Percentiles rank a stretch among this genome's conserved stretches.
These are phyloP conservation scores for Irpex lacteus DNA, from an alignment of 1,284 basidiomycete species.

Conservation along the genomic window DNA sequence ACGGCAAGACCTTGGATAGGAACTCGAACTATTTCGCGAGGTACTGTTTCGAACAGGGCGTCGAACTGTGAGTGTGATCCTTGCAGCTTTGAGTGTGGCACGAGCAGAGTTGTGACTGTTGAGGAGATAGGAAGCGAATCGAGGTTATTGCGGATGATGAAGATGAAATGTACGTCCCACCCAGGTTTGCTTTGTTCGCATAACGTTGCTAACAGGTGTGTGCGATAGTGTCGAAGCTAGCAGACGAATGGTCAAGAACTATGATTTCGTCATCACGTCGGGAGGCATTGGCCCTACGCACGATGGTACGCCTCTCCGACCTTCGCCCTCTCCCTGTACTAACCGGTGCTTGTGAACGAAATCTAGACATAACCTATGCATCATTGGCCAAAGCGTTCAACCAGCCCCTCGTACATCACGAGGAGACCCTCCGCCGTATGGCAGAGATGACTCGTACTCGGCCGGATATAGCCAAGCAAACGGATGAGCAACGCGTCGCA, in stretches of 20 bases:
- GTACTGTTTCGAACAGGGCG: slow-evolving; percentile 85
- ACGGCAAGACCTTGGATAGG: slow-evolving; percentile 85
- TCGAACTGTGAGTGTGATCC: slow-evolving; percentile 67
- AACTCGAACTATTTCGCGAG: slow-evolving; percentile 86
- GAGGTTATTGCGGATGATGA: slow-evolving; percentile 93
- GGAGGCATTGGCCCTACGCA: slow-evolving; percentile 89
- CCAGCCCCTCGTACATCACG: slow-evolving; percentile 72
- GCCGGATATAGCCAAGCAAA: slow-evolving; percentile 53
- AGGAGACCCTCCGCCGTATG: slow-evolving; percentile 84
- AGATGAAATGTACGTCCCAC: slow-evolving; percentile 72
- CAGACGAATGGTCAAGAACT: slow-evolving; percentile 73
- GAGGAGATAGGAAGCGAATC: slow-evolving; percentile 65
- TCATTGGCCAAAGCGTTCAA: slow-evolving; percentile 86
- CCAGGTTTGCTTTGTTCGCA: slow-evolving; percentile 2
- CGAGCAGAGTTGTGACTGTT: background rate
- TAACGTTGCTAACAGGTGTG: slow-evolving; percentile 2
- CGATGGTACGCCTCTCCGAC: slow-evolving; percentile 51
- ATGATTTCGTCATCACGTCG: slow-evolving; percentile 87
- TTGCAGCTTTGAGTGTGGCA: background rate
- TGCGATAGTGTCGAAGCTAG: slow-evolving; percentile 79
- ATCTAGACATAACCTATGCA: slow-evolving; percentile 82
- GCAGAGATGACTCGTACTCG: slow-evolving; percentile 55
- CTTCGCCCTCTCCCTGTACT: background rate
- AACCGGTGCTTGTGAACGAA: no score
- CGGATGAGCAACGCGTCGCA: slow-evolving; percentile 68